Evolutionary conservation across 2,329 filamentous ascomycete species (phyloP), one percentile per base, ranked within the genome.

Genomic region (Plectosphaerella plurivora): DNA sequence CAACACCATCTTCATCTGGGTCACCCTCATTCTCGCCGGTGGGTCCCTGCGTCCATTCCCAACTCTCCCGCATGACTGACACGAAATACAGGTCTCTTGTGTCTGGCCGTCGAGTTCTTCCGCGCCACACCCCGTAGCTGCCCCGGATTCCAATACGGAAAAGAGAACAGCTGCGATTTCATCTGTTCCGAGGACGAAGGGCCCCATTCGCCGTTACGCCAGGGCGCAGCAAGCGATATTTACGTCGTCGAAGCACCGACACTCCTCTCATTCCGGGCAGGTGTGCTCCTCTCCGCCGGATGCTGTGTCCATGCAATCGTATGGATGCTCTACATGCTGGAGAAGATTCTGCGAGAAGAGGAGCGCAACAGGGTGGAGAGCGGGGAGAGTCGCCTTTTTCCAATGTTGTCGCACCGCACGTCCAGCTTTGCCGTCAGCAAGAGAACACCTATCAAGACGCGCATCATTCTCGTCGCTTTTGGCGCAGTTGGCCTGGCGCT

Each of bases 1-100:
- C 36, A 86, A 87, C 56, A 77, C 80, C 45, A 86, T 88, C 51
- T 88, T 87, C 58, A 35, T 86, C 1, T 88, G 85, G 84, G 83
- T 82, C 0, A 72, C 74, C 4, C 68, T 88, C 3, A 66, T 87
- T 25, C 71, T 88, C 12, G 75, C 79, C 22, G 84, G 82, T 79
- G 53, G 66, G 74, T 53, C 10, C 28, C 9, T 15, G 1, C 28
- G 14, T 22, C 20, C 12, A 14, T 25, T 25, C 3, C 20, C 11
- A 14, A 16, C 22, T 14, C 25, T 3, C 20, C 44, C 18, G 14
- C 4, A 22, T 10, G n/a, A 18, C 41, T 47, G 15, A 5, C 22
- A 44, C 10, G n/a, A 44, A 41, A 51, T 35, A 50, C 33, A 81
- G 81, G 83, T 1, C 65, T 87, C 1, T 54, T 87, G 16, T 83